These are phyloP conservation scores for Cercospora janseana DNA, from an alignment of 2,329 filamentous ascomycete genomes.

Conservation along the genomic window DNA sequence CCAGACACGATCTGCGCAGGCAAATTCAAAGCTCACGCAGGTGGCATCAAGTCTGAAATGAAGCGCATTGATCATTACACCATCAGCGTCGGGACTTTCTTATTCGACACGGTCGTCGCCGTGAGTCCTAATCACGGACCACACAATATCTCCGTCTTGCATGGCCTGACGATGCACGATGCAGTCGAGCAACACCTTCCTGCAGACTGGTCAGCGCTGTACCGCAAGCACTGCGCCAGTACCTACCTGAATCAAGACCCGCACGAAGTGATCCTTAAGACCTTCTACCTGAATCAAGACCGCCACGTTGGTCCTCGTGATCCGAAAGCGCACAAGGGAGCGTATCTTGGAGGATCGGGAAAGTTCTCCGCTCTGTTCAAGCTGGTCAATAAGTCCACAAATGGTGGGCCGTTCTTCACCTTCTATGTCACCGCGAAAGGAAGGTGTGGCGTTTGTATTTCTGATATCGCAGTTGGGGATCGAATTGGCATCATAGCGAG, in stretches of 20 bases:
- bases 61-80: background rate
- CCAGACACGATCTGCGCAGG: conserved; percentile 5
- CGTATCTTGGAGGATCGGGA: background rate
- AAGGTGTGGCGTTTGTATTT: conserved; percentile 5
- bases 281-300: conserved; percentile 6
- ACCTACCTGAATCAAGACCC: background rate
- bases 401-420: conserved; percentile 4
- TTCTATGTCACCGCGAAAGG: conserved; percentile 10
- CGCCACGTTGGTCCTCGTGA: background rate
- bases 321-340: background rate
- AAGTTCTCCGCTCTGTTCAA: background rate
- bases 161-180: background rate
- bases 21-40: conserved; percentile 8
- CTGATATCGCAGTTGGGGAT: conserved; percentile 1
- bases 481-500: conserved; percentile 3
- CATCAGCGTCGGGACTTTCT: background rate
- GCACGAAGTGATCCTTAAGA: background rate
- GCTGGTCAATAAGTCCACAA: background rate
- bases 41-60: background rate
- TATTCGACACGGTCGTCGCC: conserved; percentile 9
- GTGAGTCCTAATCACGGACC: background rate
- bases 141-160: background rate
- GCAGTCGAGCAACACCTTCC: conserved; percentile 6
- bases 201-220: conserved; percentile 6
- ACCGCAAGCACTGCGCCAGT: background rate